A percentile compares a stretch with the other conserved stretches of the same genome.
These are phyloP conservation scores for Diaporthe ampelina DNA, from an alignment of 2,329 filamentous ascomycete species.

Conservation along the genomic window DNA sequence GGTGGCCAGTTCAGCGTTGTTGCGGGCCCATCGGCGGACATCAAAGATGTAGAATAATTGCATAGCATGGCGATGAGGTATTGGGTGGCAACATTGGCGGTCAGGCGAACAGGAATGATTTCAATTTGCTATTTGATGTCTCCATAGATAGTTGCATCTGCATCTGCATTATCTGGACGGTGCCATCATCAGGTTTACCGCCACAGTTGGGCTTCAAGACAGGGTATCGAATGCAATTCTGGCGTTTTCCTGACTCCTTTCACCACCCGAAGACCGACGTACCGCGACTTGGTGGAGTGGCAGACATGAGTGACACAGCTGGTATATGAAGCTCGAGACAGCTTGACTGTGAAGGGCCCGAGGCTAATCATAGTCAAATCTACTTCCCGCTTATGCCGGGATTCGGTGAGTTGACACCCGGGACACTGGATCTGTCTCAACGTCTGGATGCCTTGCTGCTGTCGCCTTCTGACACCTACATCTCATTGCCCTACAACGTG, in stretches of 20 bases:
- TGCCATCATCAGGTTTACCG: background rate
- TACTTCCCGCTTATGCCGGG: background rate
- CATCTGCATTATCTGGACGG: constrained; percentile 19
- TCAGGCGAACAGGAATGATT: constrained; percentile 1
- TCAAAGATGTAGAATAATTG: constrained; percentile 35
- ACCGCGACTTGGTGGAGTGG: background rate
- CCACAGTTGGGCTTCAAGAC: background rate
- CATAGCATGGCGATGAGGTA: constrained; percentile 31
- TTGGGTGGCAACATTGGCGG: constrained; percentile 6
- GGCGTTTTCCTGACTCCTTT: background rate
- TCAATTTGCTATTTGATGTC: constrained; percentile 7
- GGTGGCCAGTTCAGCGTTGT: constrained; percentile 69
- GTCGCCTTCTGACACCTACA: background rate
- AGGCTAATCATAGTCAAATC: background rate
- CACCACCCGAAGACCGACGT: background rate
- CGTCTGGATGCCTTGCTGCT: background rate
- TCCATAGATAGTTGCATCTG: constrained; percentile 29
- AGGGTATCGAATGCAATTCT: constrained; percentile 9
- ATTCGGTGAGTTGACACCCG: background rate
- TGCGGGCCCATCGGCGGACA: constrained; percentile 38
- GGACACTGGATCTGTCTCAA: background rate
- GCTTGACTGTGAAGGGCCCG: background rate
- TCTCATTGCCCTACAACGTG: background rate
- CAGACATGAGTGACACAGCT: background rate
- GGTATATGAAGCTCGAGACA: background rate